phyloP scores from a whole-genome alignment of 352 stramenopile genomes.

The Thalassiosira mediterranea region DNA sequence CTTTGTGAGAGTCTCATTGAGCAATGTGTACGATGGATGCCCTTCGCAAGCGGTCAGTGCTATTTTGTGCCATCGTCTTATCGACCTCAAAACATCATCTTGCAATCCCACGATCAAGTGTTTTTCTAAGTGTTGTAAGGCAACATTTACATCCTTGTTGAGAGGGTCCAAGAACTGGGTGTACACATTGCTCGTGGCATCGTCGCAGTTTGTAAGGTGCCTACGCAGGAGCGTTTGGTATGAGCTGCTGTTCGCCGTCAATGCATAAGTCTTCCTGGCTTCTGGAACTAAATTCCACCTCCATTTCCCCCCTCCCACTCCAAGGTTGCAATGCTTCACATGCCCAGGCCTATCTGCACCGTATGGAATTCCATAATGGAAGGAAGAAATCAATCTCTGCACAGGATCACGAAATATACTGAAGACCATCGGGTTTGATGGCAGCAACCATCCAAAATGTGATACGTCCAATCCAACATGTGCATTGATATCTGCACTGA shows the following conservation, averaged over 20 bases:
- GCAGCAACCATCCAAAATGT: constrained; percentile 44
- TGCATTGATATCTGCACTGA: too few species aligned
- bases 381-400: constrained; percentile 27
- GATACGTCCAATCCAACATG: constrained; percentile 44
- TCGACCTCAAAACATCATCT: constrained; percentile 17
- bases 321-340: constrained; percentile 27
- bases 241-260: constrained; percentile 14
- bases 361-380: constrained; percentile 50
- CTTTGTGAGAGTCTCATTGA: constrained; percentile 14
- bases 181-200: constrained; percentile 35
- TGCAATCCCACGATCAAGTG: constrained; percentile 51
- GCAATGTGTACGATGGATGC: constrained; percentile 16
- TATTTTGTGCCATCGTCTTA: constrained; percentile 33
- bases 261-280: constrained; percentile 12
- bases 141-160: constrained; percentile 39
- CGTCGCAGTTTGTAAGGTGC: constrained; percentile 21
- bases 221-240: constrained; percentile 31
- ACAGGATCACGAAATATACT: constrained; percentile 40
- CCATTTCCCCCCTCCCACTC: too few species aligned
- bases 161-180: constrained; percentile 44
- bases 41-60: constrained; percentile 13
- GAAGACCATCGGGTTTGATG: constrained; percentile 37
- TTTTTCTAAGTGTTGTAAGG: constrained; percentile 34
- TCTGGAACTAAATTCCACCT: too few species aligned
- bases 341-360: constrained; percentile 22